phyloP scores from a whole-genome alignment of 495 filamentous ascomycete genomes.

The Entonaema liquescens region DNA sequence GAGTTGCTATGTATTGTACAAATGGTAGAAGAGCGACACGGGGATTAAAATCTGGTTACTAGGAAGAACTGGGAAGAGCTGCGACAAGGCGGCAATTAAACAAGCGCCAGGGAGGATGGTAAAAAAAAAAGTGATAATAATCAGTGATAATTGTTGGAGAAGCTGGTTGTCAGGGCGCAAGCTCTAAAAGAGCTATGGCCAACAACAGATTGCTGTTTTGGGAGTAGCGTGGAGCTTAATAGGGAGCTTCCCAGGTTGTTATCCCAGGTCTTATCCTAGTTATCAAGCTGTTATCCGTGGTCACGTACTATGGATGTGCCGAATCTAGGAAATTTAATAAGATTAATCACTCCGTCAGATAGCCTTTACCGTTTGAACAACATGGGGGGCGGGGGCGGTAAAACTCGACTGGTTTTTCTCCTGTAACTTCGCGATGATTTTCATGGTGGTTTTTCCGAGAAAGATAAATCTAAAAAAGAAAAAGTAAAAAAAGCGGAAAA shows the following conservation, averaged over 20 bases:
- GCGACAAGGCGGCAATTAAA: constrained; percentile 25
- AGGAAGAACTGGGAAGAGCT: neutral
- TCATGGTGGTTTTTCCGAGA: constrained; percentile 35
- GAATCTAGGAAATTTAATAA: constrained; percentile 20
- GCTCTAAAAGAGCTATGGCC: constrained; percentile 41
- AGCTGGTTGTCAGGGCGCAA: constrained; percentile 38
- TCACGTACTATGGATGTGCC: constrained; percentile 14
- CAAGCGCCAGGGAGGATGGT: neutral
- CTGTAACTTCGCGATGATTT: constrained; percentile 32
- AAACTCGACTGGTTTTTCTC: constrained; percentile 12
- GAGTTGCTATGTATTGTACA: neutral
- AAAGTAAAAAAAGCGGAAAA: constrained; percentile 1
- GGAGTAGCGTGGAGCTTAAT: constrained; percentile 34
- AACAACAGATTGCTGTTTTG: constrained; percentile 44
- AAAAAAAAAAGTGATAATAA: neutral
- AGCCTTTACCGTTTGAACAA: constrained; percentile 33
- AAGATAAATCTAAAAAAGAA: neutral
- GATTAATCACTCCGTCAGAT: constrained; percentile 10
- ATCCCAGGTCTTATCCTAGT: neutral
- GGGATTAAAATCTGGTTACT: neutral
- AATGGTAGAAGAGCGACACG: neutral
- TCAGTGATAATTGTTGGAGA: constrained; percentile 6
- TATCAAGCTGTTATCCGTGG: neutral
- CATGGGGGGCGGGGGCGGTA: constrained; percentile 19
- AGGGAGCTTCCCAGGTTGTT: neutral